A percentile compares a stretch with the other conserved stretches of the same genome.
Evolutionary conservation across 2,329 filamentous ascomycete species (phyloP).

Genomic region (Pseudogymnoascus sp.): DNA sequence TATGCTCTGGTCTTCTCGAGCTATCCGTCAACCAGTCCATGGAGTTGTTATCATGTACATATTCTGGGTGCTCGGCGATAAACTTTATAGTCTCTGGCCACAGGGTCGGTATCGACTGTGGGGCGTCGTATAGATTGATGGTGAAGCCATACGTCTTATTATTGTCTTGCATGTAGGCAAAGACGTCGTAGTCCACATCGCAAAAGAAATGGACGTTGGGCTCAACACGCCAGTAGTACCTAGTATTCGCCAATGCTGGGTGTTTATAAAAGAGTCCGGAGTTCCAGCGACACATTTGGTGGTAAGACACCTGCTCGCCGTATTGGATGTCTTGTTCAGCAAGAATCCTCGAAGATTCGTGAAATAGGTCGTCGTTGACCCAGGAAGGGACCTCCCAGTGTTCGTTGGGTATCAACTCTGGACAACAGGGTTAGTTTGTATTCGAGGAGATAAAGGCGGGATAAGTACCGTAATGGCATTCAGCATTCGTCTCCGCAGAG

Average conservation of each 20-base stretch:
- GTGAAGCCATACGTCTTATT: conserved; percentile 99
- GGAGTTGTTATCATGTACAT: conserved; percentile 76
- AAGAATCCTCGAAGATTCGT: conserved; percentile 75
- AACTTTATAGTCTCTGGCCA: conserved; percentile 97
- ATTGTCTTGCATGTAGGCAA: conserved; percentile 94
- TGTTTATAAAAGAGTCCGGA: conserved; percentile 97
- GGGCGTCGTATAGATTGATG: conserved; percentile 90
- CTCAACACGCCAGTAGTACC: conserved; percentile 98
- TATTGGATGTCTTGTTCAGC: conserved; percentile 85
- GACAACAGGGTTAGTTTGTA: conserved; percentile 12
- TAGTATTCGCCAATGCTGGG: conserved; percentile 68
- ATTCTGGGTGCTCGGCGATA: conserved; percentile 71
- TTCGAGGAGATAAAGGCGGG: conserved; percentile 14
- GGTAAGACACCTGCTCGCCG: conserved; percentile 79
- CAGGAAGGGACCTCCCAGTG: conserved; percentile 89
- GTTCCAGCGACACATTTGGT: conserved; percentile 99
- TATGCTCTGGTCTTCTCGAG: conserved; percentile 66
- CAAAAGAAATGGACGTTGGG: conserved; percentile 99
- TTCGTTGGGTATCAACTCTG: conserved; percentile 83
- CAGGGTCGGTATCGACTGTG: conserved; percentile 72
- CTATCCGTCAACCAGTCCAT: conserved; percentile 80
- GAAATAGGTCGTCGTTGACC: conserved; percentile 82
- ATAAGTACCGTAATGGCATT: conserved; percentile 68
- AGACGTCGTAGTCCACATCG: conserved; percentile 96
- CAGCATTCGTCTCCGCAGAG: conserved; percentile 72